phyloP scores from a whole-genome alignment of 1,284 basidiomycete genomes.

The Volvariella volvacea region DNA sequence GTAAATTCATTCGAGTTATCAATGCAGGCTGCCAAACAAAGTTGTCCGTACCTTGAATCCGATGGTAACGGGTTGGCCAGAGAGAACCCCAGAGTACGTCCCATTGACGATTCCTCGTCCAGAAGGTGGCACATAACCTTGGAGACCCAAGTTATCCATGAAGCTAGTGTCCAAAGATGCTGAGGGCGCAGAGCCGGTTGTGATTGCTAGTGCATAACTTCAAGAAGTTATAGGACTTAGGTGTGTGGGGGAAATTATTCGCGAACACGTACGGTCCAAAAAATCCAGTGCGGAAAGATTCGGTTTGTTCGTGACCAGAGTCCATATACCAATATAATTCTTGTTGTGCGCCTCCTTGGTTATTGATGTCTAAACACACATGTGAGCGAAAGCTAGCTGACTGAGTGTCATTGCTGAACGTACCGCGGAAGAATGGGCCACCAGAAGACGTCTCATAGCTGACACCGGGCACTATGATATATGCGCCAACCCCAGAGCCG shows the following conservation, averaged over 20 bases:
- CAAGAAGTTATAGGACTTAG: background rate
- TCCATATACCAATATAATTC: slow-evolving; percentile 44
- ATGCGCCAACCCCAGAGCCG: slow-evolving; percentile 31
- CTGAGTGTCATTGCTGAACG: background rate
- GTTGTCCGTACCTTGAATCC: slow-evolving; percentile 30
- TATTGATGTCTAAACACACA: slow-evolving; percentile 30
- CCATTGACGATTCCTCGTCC: slow-evolving; percentile 39
- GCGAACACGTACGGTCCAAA: slow-evolving; percentile 30
- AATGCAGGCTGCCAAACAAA: background rate
- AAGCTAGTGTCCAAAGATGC: slow-evolving; percentile 36
- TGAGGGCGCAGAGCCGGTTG: slow-evolving; percentile 34
- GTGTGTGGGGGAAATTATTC: background rate
- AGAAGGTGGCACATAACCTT: slow-evolving; percentile 36
- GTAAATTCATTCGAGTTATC: no score
- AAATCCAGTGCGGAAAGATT: slow-evolving; percentile 36
- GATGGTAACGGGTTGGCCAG: slow-evolving; percentile 32
- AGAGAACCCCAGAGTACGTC: slow-evolving; percentile 35
- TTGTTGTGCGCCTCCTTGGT: slow-evolving; percentile 36
- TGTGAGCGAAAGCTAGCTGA: background rate
- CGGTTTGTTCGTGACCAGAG: slow-evolving; percentile 35
- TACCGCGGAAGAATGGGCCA: slow-evolving; percentile 39
- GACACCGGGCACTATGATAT: slow-evolving; percentile 32
- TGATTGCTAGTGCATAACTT: slow-evolving; percentile 35
- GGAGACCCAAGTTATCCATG: slow-evolving; percentile 34
- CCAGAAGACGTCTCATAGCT: slow-evolving; percentile 36